Conservation (phyloP, 164 flowering plant species). For the Nymphaea thermarum region DNA sequence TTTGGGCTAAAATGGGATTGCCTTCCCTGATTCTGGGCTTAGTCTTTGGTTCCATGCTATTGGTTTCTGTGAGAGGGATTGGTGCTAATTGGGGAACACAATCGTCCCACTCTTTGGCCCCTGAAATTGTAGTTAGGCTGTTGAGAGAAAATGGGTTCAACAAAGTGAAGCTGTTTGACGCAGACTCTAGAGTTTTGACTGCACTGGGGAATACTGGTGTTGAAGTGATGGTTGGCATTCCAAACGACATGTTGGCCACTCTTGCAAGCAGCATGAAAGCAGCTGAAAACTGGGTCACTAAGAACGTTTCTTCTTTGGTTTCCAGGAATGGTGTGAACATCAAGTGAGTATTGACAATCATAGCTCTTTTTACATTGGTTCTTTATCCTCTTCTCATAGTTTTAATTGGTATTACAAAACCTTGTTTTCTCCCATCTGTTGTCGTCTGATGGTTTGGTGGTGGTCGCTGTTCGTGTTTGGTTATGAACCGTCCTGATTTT, state of each 20-base stretch:
- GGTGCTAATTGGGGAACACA: conserved; percentile 65
- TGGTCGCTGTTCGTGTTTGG: not conserved
- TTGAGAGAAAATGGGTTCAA: conserved; percentile 35
- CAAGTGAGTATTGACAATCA: conserved; percentile 2
- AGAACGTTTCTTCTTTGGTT: conserved; percentile 2
- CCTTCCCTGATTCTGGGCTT: not conserved
- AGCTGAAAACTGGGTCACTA: conserved; percentile 13
- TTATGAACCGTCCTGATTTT: not conserved
- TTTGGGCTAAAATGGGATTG: not conserved
- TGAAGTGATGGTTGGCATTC: conserved; percentile 60
- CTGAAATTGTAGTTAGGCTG: conserved; percentile 33
- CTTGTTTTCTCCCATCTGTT: not conserved
- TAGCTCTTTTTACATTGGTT: not conserved
- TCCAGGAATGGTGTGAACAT: conserved; percentile 5
- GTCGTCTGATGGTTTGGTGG: not conserved
- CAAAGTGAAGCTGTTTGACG: conserved; percentile 14
- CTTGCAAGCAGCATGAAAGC: not conserved
- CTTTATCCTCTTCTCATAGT: not conserved
- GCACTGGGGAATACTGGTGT: conserved; percentile 30
- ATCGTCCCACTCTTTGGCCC: conserved; percentile 36
- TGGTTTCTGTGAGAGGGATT: conserved; percentile 22
- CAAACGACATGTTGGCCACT: conserved; percentile 1
- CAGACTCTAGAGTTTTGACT: conserved; percentile 2
- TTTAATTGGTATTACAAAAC: too few species aligned
- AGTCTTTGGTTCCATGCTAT: not conserved